Percentiles rank a stretch among this genome's conserved stretches.
Conservation (phyloP, 148 eudicot genomes). For the Diospyros lotus region DNA sequence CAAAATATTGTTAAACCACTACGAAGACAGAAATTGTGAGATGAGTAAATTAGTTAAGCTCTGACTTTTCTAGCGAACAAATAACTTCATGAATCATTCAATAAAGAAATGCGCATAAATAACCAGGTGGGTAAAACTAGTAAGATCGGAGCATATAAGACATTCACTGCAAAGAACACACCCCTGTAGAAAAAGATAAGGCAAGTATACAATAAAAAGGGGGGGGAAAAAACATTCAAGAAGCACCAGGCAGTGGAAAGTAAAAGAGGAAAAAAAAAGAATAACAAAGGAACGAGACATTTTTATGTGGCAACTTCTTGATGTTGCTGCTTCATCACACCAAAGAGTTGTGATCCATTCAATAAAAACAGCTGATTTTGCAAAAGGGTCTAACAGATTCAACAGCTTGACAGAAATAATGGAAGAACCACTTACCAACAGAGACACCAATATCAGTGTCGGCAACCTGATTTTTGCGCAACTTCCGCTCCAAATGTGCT, state of each 20-base stretch:
- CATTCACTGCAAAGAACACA: not conserved
- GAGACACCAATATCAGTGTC: slow-evolving; percentile 92
- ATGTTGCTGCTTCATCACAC: not conserved
- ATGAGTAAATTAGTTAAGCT: not conserved
- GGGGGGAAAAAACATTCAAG: not conserved
- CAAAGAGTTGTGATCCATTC: not conserved
- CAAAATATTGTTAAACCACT: too few species aligned
- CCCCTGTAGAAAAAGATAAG: not conserved
- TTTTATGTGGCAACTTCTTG: not conserved
- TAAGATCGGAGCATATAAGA: not conserved
- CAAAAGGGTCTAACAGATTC: not conserved
- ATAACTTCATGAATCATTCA: not conserved
- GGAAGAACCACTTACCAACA: slow-evolving; percentile 54
- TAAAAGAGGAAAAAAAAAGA: not conserved
- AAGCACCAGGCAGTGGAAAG: not conserved
- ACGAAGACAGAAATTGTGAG: too few species aligned
- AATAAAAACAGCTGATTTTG: not conserved
- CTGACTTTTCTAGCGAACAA: not conserved
- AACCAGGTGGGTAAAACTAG: too few species aligned
- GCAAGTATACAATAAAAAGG: too few species aligned
- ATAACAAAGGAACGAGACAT: not conserved
- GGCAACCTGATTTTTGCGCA: slow-evolving; percentile 91
- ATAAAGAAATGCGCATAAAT: not conserved
- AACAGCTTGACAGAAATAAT: not conserved
- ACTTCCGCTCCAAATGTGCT: slow-evolving; percentile 92